These are phyloP conservation scores for Moniliophthora roreri DNA, from an alignment of 1,284 basidiomycete species.

Conservation along the genomic window DNA sequence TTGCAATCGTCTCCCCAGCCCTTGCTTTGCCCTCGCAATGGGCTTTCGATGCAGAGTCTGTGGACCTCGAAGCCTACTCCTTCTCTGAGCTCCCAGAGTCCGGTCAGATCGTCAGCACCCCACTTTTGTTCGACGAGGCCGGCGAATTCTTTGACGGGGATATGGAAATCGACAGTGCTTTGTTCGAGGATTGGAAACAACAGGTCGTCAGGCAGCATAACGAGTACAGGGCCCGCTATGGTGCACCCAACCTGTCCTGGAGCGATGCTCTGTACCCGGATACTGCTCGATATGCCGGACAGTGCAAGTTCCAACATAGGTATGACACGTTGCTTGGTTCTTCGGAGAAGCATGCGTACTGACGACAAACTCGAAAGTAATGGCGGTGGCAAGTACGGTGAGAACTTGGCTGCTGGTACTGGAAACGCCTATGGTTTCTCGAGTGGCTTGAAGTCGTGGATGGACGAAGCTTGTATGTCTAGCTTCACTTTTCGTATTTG, in stretches of 20 bases:
- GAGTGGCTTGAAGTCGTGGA: slow-evolving; percentile 7
- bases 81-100: not conserved
- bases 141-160: not conserved
- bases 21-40: not conserved
- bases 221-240: not conserved
- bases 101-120: not conserved
- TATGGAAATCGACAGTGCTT: not conserved
- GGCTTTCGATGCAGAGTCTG: not conserved
- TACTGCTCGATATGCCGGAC: not conserved
- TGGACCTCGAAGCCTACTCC: not conserved
- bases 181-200: slow-evolving; percentile 1
- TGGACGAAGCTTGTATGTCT: slow-evolving; percentile 11
- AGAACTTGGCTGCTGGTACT: not conserved
- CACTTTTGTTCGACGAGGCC: not conserved
- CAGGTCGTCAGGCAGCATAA: not conserved
- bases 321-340: not conserved
- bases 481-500: not conserved
- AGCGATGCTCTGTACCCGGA: not conserved
- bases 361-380: not conserved
- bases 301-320: not conserved
- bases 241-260: not conserved
- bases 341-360: not conserved
- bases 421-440: not conserved
- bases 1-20: not conserved
- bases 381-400: not conserved